Conservation (phyloP, 805 yeast species). For the Metschnikowia bowlesiae region DNA sequence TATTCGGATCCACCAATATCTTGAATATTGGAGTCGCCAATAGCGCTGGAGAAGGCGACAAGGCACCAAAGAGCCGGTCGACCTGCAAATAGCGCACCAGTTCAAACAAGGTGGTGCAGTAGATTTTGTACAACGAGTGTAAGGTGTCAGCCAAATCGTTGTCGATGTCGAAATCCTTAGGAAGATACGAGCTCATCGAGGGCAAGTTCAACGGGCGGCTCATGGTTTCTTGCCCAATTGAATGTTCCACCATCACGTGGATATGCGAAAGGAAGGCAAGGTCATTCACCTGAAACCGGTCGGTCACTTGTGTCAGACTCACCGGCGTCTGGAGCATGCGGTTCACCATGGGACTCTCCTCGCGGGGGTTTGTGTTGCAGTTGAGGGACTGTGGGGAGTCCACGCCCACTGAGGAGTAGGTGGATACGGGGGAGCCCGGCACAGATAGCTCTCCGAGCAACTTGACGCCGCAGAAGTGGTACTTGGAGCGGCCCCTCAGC, state of each 20-base stretch:
- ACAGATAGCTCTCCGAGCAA: constrained; percentile 18
- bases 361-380: constrained; percentile 12
- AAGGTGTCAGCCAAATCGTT: constrained; percentile 59
- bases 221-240: constrained; percentile 12
- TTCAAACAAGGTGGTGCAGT: constrained; percentile 62
- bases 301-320: constrained; percentile 16
- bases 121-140: constrained; percentile 56
- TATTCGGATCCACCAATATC: constrained; percentile 46
- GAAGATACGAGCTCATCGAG: constrained; percentile 40
- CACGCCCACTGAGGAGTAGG: constrained; percentile 10
- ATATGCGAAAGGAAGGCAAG: constrained; percentile 31
- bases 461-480: constrained; percentile 79
- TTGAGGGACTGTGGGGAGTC: constrained; percentile 15
- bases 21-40: constrained; percentile 62
- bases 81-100: constrained; percentile 64
- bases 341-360: constrained; percentile 7
- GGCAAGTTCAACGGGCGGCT: constrained; percentile 26
- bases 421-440: constrained; percentile 18
- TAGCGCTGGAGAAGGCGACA: constrained; percentile 48
- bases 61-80: constrained; percentile 51
- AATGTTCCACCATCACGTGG: constrained; percentile 19
- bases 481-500: constrained; percentile 74
- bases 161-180: constrained; percentile 38
- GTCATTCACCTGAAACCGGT: constrained; percentile 14
- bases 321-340: constrained; percentile 15